Base-by-base conservation (phyloP, 2,329 filamentous ascomycete species). In the Pestalotiopsis fici region DNA sequence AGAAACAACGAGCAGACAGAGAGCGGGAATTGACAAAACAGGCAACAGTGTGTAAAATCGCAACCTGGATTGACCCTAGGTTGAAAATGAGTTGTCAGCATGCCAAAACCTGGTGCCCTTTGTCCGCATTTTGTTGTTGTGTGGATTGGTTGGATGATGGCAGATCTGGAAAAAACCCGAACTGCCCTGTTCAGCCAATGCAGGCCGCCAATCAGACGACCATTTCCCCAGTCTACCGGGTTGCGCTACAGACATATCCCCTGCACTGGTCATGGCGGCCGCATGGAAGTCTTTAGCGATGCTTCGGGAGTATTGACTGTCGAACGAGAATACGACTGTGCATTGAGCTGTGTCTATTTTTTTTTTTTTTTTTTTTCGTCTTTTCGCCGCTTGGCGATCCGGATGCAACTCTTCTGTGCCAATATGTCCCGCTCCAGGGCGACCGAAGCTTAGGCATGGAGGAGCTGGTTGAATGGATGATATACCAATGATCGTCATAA, bases 151-250 rank as follows among this genome's bases (percentile, higher is more conserved):
- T 50, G 43, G 43, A 47, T 21, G n/a, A 28, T 64, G 54, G 31
- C n/a, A 12, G 25, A 47, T 27, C 21, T 64, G 61, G 21, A 21
- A 55, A 50, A 50, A 50, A 23, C 18, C 39, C 39, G 39, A 55
- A 55, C 54, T 64, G 61, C 61, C 61, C 28, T 54, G 54, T 64
- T 23, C 13, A 35, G 61, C 25, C 25, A 31, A 21, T 64, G 47
- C 25, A 64, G 62, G 43, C 50, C 62, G 43, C 62, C 62, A 64
- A 64, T 64, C 43, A 55, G 47, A 25, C 15, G 39, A 15, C 62
- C n/a, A 4, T 25, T 3, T 13, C 35, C 59, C 59, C 35, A 37
- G n/a, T 60, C n/a, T 60, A 50, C 57, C 18, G 28, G 57, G 57
- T 60, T 31, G 18, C 18, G 57, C 57, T 60, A 28, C 57, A 60